These are phyloP conservation scores for Scheffersomyces lignicola DNA, from an alignment of 1,139 yeast species.

Conservation along the genomic window DNA sequence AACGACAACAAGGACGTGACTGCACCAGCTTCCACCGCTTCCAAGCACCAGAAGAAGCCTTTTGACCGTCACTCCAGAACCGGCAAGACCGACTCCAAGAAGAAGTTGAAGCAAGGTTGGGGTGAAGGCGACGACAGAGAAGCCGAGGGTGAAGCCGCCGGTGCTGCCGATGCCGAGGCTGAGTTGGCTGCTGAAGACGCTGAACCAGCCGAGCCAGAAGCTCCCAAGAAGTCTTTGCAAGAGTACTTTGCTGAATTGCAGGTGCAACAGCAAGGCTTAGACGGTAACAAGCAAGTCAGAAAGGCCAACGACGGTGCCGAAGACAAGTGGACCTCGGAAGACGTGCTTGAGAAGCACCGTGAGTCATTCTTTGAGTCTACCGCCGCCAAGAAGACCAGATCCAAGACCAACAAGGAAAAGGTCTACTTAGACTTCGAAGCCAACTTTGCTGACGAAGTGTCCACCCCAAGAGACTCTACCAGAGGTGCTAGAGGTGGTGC, in stretches of 20 bases:
- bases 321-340: slow-evolving; percentile 61
- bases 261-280: slow-evolving; percentile 48
- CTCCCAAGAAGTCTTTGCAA: slow-evolving; percentile 62
- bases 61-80: slow-evolving; percentile 83
- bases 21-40: slow-evolving; percentile 53
- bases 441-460: slow-evolving; percentile 54
- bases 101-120: slow-evolving; percentile 78
- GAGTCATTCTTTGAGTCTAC: slow-evolving; percentile 59
- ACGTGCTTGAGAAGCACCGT: slow-evolving; percentile 58
- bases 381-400: slow-evolving; percentile 57
- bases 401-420: slow-evolving; percentile 70
- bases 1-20: slow-evolving; percentile 69
- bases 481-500: slow-evolving; percentile 41
- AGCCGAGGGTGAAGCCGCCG: slow-evolving; percentile 63
- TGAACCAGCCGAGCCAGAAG: slow-evolving; percentile 40
- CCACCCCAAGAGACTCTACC: slow-evolving; percentile 31
- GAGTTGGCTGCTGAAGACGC: slow-evolving; percentile 40
- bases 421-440: slow-evolving; percentile 67
- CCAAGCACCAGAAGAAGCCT: slow-evolving; percentile 64
- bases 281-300: slow-evolving; percentile 43
- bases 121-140: slow-evolving; percentile 76
- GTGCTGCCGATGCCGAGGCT: slow-evolving; percentile 58
- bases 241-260: slow-evolving; percentile 70
- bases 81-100: slow-evolving; percentile 79
- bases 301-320: slow-evolving; percentile 62